Evolutionary conservation across 139 green algal species (phyloP), one percentile per base, ranked within the genome.

Genomic region (Haematococcus lacustris): DNA sequence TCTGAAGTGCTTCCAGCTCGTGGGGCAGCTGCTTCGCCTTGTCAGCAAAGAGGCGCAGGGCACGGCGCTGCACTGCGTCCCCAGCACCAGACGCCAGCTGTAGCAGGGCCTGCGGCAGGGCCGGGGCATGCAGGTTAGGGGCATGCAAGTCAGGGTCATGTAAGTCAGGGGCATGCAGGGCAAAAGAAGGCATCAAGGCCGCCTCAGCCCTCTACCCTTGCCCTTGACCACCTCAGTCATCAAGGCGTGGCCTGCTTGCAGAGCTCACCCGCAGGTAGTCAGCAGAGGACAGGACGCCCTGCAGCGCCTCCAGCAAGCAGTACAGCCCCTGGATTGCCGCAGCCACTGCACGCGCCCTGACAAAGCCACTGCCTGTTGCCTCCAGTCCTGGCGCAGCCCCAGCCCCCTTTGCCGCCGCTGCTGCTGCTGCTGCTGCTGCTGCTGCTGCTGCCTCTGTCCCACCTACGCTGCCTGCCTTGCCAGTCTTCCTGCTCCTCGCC

Each of bases 21-120:
- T 70, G 40, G 0, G 60, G 47, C n/a, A 74, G 51, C 33, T 35
- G 59, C 0, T 30, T 23, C 33, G 78, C 71, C 59, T 76, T 78
- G 66, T 76, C 78, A 0, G 75, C 75, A 4, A 90, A 74, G 43
- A 94, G 79, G 63, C 74, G 73, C 57, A 94, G 71, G 5, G 87
- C 89, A 33, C 83, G 76, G 57, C 84, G 81, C 28, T 78, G 77
- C 50, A 91, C 74, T 2, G 67, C 71, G 33, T 86, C 84, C 6
- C 66, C 59, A 0, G 77, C 65, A 60, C 80, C 76, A 41, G 68
- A 40, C 2, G 75, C 75, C 37, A 92, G 71, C n/a, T 66, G 38
- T 7, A 80, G 76, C 30, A 93, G 74, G 0, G 77, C 73, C 17
- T 78, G 74, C 47, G 33, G n/a, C n/a, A 3, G 26, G 67, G 38